phyloP scores from a whole-genome alignment of 78 protist genomes.

The Speleostelium caveatum region DNA sequence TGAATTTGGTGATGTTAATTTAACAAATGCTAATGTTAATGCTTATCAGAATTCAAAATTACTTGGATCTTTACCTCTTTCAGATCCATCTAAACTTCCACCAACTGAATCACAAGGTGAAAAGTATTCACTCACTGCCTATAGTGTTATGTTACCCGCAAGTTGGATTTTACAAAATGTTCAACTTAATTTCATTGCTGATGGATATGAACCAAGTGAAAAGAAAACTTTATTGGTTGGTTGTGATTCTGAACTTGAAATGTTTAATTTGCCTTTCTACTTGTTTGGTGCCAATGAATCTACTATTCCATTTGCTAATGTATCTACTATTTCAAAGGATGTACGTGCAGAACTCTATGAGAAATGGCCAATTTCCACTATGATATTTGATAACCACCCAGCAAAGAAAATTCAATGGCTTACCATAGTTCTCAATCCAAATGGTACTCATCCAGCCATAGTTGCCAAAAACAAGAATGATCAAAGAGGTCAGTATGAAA shows the following conservation, averaged over 20 bases:
- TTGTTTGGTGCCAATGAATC: constrained; percentile 28
- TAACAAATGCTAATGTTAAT: neutral
- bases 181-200: neutral
- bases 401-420: neutral
- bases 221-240: neutral
- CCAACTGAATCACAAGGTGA: constrained; percentile 29
- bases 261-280: constrained; percentile 12
- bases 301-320: neutral
- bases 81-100: neutral
- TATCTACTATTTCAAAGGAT: neutral
- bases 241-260: neutral
- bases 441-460: neutral
- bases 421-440: neutral
- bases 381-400: neutral
- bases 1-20: neutral
- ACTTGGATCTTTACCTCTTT: too few species aligned
- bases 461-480: neutral
- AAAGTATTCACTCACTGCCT: neutral
- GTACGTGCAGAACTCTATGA: neutral
- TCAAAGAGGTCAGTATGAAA: constrained; percentile 1
- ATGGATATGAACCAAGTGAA: neutral
- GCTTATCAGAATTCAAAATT: neutral
- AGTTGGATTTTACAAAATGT: neutral
- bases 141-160: neutral
- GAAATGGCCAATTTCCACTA: neutral